Conservation (phyloP, 129 eudicot genomes). For the Smallanthus sonchifolius region DNA sequence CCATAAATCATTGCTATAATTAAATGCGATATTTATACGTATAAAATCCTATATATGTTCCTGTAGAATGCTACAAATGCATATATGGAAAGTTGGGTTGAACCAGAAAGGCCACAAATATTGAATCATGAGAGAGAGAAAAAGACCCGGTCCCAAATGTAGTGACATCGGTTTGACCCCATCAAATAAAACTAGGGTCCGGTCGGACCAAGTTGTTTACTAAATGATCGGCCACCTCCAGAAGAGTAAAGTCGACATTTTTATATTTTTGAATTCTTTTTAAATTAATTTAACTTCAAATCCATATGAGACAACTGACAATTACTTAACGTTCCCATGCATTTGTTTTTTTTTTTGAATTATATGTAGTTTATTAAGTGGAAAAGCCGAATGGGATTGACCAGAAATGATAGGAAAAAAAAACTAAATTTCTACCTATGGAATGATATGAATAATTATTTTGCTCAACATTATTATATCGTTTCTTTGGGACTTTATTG, state of each 20-base stretch:
- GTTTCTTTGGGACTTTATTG: too few species aligned
- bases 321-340: too few species aligned
- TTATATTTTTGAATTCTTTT: background rate
- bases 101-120: background rate
- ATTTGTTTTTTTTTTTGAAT: too few species aligned
- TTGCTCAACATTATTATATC: too few species aligned
- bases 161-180: slow-evolving; percentile 15
- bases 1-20: background rate
- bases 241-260: background rate
- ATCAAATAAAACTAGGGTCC: background rate
- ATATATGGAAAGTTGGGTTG: background rate
- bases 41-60: background rate
- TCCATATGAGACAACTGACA: background rate
- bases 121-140: background rate
- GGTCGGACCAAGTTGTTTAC: background rate
- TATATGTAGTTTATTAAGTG: background rate
- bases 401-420: background rate
- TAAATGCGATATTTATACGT: background rate
- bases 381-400: background rate
- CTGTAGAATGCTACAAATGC: background rate
- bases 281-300: background rate
- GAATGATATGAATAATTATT: too few species aligned
- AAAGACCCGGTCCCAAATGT: slow-evolving; percentile 12
- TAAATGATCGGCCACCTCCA: background rate
- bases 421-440: too few species aligned